A percentile compares a stretch with the other conserved stretches of the same genome.
These are phyloP conservation scores for Wallacemonas sp. DNA, from an alignment of 208 protist species.

Conservation along the genomic window DNA sequence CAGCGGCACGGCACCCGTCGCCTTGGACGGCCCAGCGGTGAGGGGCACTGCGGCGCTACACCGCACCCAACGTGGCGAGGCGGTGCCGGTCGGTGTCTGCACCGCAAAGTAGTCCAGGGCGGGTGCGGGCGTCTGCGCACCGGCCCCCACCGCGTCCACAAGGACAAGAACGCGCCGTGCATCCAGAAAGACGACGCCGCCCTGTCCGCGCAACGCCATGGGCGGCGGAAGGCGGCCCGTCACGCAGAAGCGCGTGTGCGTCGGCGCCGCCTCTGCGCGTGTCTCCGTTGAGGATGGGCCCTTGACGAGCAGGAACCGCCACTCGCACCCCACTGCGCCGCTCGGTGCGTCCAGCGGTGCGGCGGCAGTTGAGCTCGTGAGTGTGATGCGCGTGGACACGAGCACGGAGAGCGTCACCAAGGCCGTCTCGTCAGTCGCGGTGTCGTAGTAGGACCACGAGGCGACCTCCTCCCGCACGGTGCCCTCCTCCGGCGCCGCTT, in stretches of 20 bases:
- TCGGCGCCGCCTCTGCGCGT: neutral
- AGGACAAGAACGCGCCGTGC: slow-evolving; percentile 1
- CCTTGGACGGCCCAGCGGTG: too few species aligned
- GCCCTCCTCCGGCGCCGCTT: neutral
- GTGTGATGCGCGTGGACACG: slow-evolving; percentile 3
- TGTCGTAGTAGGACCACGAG: slow-evolving; percentile 20
- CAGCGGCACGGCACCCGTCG: neutral
- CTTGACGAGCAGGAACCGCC: slow-evolving; percentile 10
- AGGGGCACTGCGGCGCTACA: neutral
- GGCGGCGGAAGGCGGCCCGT: slow-evolving; percentile 1
- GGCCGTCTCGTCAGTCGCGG: neutral
- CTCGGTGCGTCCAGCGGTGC: neutral
- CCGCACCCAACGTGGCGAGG: slow-evolving; percentile 4
- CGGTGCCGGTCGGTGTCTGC: neutral
- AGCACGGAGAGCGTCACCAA: slow-evolving; percentile 10
- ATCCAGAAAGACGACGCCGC: slow-evolving; percentile 11
- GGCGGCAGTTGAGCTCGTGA: neutral
- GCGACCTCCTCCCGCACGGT: neutral
- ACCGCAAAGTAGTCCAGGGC: slow-evolving; percentile 1
- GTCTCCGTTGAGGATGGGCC: neutral
- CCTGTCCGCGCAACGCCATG: slow-evolving; percentile 4
- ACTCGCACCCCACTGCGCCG: slow-evolving; percentile 11
- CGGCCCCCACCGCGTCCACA: neutral
- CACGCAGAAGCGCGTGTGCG: slow-evolving; percentile 11
- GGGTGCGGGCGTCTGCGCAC: neutral